Base-by-base conservation (phyloP, 805 yeast species). In the Wickerhamomyces sydowiorum region DNA sequence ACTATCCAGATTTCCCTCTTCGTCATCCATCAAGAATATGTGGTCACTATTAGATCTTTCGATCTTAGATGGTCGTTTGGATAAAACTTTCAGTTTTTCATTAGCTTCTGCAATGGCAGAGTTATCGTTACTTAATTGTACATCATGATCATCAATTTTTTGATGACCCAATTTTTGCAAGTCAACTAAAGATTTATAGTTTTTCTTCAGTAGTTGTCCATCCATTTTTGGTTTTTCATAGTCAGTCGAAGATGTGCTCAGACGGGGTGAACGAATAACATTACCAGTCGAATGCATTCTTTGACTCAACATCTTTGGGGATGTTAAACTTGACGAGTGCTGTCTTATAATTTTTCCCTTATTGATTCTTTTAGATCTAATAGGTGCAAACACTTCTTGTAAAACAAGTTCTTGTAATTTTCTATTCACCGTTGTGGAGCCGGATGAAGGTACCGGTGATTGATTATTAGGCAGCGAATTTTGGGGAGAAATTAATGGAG, bases 371-470 rank as follows among this genome's bases (percentile, higher is more conserved):
- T 29, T 15, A 13, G 44, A 37, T 8, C 36, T 36, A 2, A 37
- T 49, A 15, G 80, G 80, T 5, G 80, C 78, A 64, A 86, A 84
- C 0, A 84, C 93, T 55, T 86, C 95, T 25, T 76, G 73, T 20
- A 86, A 58, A 0, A 86, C 86, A 38, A 80, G 63, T 51, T 85
- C 91, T 51, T 83, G 82, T 22, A 86, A 62, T 53, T 79, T 76
- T n/a, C 78, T 70, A 56, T 86, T 86, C 4, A 85, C 79, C 4
- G 76, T 75, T 0, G 95, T 85, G 2, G 87, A 72, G 1, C 85
- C 86, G 52, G 68, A 42, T 5, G 59, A 47, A 8, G 21, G 20
- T 13, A 9, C 17, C 19, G 20, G 32, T 29, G 43, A 32, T 28
- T 41, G 42, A 39, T 35, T 41, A 34, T n/a, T 25, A 35, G 40